A percentile compares a stretch with the other conserved stretches of the same genome.
Conservation (phyloP, 371 early-diverging fungal genomes). For the Apophysomyces sp. region DNA sequence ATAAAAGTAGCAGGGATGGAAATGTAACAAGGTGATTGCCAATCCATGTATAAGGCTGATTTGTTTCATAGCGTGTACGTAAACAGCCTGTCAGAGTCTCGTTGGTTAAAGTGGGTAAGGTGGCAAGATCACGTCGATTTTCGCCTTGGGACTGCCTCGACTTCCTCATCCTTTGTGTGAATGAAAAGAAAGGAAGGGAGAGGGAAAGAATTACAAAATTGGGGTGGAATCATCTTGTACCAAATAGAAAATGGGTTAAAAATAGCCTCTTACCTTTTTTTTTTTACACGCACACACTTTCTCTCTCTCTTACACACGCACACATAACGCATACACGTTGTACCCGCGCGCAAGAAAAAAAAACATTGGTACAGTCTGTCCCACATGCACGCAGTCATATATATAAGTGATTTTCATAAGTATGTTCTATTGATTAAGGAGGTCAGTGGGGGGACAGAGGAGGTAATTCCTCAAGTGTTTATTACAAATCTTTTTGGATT, state of each 20-base stretch:
- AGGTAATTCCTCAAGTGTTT: no score
- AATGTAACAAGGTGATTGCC: slow-evolving; percentile 56
- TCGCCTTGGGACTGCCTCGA: neutral
- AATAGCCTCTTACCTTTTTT: neutral
- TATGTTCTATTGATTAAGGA: no score
- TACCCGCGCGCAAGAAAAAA: neutral
- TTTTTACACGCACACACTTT: no score
- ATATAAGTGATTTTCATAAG: no score
- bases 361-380: no score
- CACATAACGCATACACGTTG: neutral
- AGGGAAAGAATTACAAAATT: neutral
- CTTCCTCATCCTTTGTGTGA: neutral
- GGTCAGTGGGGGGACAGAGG: no score
- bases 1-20: slow-evolving; percentile 5
- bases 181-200: neutral
- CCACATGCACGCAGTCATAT: no score
- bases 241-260: slow-evolving; percentile 3
- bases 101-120: slow-evolving; percentile 24
- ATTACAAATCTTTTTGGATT: slow-evolving; percentile 1
- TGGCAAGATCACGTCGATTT: slow-evolving; percentile 26
- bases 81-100: slow-evolving; percentile 53
- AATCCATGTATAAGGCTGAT: slow-evolving; percentile 62
- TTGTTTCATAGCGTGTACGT: slow-evolving; percentile 44
- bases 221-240: neutral
- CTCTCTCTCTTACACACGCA: neutral